phyloP scores from a whole-genome alignment of 176 grass and related monocot genomes.

The Phoenix roebelenii region DNA sequence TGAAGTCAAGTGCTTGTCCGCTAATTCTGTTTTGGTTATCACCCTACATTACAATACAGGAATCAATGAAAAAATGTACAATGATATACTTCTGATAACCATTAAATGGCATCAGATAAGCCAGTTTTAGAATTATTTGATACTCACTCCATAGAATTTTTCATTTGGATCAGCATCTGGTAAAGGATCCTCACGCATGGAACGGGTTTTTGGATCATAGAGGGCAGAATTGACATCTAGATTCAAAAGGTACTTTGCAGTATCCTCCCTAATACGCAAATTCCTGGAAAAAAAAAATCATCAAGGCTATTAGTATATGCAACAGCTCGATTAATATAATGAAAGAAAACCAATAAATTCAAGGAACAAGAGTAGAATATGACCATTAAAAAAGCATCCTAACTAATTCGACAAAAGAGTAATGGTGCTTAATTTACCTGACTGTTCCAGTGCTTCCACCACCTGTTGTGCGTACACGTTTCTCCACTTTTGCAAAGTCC shows the following conservation, averaged over 20 bases:
- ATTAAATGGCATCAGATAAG: too few relatives aligned
- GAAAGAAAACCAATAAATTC: too few relatives aligned
- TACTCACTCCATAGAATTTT: conserved; percentile 82
- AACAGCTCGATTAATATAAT: too few relatives aligned
- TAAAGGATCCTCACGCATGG: conserved; percentile 88
- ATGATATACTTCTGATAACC: too few relatives aligned
- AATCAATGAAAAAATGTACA: neutral
- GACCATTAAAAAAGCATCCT: neutral
- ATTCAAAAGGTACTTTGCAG: conserved; percentile 87
- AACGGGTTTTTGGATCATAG: conserved; percentile 96
- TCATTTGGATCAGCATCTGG: conserved; percentile 94
- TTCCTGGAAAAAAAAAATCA: conserved; percentile 39
- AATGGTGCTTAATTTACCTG: conserved; percentile 31
- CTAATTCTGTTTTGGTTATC: conserved; percentile 90
- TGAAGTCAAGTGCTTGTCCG: conserved; percentile 92
- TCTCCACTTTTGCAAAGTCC: conserved; percentile 98
- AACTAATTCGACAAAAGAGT: neutral
- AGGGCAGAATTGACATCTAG: conserved; percentile 94
- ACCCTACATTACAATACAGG: conserved; percentile 39
- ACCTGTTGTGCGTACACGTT: conserved; percentile 88
- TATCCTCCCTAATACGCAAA: conserved; percentile 95
- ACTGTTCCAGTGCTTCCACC: conserved; percentile 98
- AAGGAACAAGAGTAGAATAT: neutral
- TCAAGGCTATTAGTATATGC: too few relatives aligned
- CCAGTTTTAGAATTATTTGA: too few relatives aligned